Conservation (phyloP, 371 early-diverging fungal genomes). For the Gilbertella persicaria region DNA sequence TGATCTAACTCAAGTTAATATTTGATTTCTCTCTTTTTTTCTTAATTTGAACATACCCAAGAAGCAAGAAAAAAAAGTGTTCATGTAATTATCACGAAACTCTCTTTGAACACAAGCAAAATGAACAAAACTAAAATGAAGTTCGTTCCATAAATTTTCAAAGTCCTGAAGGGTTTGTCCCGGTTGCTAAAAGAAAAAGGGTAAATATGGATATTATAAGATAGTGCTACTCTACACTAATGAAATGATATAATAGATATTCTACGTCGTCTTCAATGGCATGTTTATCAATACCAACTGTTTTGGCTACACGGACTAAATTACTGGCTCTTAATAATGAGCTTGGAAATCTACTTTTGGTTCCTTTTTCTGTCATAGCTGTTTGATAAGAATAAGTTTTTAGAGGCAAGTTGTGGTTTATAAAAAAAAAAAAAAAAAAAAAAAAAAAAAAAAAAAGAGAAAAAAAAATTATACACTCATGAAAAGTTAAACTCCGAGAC, state of each 20-base stretch:
- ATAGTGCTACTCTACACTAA: slow-evolving; percentile 9
- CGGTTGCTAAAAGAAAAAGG: slow-evolving; percentile 7
- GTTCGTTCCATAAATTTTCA: slow-evolving; percentile 19
- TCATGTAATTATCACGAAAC: slow-evolving; percentile 12
- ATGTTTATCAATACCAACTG: slow-evolving; percentile 10
- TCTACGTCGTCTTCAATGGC: slow-evolving; percentile 27
- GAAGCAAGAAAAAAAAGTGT: slow-evolving; percentile 12
- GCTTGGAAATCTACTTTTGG: slow-evolving; percentile 9
- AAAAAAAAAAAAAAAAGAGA: too few species aligned
- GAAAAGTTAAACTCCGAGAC: too few species aligned
- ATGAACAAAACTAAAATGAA: slow-evolving; percentile 24
- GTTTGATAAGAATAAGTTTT: neutral
- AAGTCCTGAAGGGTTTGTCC: slow-evolving; percentile 16
- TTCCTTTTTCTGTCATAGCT: neutral
- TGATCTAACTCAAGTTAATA: slow-evolving; percentile 1
- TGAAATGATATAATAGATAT: slow-evolving; percentile 16
- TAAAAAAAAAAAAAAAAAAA: slow-evolving; percentile 4
- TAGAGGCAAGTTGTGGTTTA: slow-evolving; percentile 6
- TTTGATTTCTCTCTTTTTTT: neutral
- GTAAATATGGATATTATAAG: neutral
- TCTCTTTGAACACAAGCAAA: slow-evolving; percentile 22
- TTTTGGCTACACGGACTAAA: slow-evolving; percentile 12
- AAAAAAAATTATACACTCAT: too few species aligned
- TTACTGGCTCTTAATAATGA: slow-evolving; percentile 6
- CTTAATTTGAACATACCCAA: slow-evolving; percentile 1